These are phyloP conservation scores for Russula sp. DNA, from an alignment of 768 basidiomycete species.

Conservation along the genomic window DNA sequence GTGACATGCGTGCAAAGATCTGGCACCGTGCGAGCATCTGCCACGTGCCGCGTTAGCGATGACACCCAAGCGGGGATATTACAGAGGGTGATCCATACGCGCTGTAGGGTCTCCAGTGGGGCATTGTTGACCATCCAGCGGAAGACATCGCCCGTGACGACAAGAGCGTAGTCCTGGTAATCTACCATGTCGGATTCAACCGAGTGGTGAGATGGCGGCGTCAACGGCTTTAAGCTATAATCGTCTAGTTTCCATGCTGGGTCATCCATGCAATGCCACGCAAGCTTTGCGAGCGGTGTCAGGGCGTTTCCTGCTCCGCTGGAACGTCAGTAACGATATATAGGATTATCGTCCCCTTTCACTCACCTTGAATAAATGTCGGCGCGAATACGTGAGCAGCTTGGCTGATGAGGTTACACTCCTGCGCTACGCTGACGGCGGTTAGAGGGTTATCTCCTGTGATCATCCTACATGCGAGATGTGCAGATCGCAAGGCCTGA, in stretches of 20 bases:
- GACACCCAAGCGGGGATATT: background rate
- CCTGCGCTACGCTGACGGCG: slow-evolving; percentile 93
- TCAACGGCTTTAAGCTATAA: slow-evolving; percentile 80
- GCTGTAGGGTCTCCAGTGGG: slow-evolving; percentile 87
- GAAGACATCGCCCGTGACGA: slow-evolving; percentile 93
- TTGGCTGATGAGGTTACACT: slow-evolving; percentile 85
- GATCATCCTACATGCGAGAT: slow-evolving; percentile 95
- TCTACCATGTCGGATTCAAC: slow-evolving; percentile 69
- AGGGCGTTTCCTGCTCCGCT: slow-evolving; percentile 48
- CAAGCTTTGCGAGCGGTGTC: slow-evolving; percentile 58
- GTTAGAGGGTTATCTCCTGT: slow-evolving; percentile 97
- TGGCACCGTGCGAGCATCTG: slow-evolving; percentile 98
- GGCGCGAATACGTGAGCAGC: slow-evolving; percentile 89
- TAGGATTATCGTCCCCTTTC: slow-evolving; percentile 10
- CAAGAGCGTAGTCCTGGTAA: slow-evolving; percentile 86
- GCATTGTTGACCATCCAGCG: slow-evolving; percentile 98
- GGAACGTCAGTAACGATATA: background rate
- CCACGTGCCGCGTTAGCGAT: slow-evolving; percentile 3
- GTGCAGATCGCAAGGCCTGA: slow-evolving; percentile 80
- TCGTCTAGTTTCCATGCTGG: slow-evolving; percentile 77
- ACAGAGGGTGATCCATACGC: slow-evolving; percentile 50
- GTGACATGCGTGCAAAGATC: slow-evolving; percentile 98
- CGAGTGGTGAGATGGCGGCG: slow-evolving; percentile 66
- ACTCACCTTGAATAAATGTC: slow-evolving; percentile 64
- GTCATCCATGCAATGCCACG: slow-evolving; percentile 94